These are phyloP conservation scores for Hypoxylon perforatum DNA, from an alignment of 495 filamentous ascomycete species.

Conservation along the genomic window DNA sequence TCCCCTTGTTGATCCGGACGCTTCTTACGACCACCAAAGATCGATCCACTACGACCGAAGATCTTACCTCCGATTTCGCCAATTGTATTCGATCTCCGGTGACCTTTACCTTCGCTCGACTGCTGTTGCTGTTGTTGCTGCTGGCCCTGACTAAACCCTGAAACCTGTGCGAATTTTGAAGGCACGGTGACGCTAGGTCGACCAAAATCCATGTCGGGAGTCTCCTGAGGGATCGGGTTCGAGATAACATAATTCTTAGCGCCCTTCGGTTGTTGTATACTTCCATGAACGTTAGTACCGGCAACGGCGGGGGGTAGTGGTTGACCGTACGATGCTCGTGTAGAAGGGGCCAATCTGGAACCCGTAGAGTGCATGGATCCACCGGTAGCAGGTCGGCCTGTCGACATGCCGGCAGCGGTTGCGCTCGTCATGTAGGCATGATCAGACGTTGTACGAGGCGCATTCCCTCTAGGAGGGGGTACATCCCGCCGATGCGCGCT, in stretches of 20 bases:
- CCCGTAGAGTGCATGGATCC: constrained; percentile 78
- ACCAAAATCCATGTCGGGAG: constrained; percentile 61
- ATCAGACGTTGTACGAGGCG: constrained; percentile 60
- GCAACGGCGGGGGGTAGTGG: constrained; percentile 89
- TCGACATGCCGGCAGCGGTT: constrained; percentile 55
- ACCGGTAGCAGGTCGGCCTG: constrained; percentile 79
- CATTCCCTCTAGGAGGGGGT: constrained; percentile 64
- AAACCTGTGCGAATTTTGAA: constrained; percentile 61
- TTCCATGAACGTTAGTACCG: constrained; percentile 89
- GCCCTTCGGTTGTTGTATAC: constrained; percentile 81
- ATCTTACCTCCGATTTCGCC: constrained; percentile 81
- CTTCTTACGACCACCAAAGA: constrained; percentile 72
- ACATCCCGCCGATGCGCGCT: constrained; percentile 59
- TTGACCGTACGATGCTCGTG: constrained; percentile 88
- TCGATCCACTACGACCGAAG: constrained; percentile 80
- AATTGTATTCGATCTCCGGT: constrained; percentile 91
- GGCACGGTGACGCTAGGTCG: constrained; percentile 69
- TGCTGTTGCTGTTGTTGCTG: constrained; percentile 31
- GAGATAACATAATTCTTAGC: constrained; percentile 82
- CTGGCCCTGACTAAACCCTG: constrained; percentile 52
- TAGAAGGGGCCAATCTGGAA: constrained; percentile 68
- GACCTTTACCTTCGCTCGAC: constrained; percentile 66
- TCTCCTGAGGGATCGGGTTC: constrained; percentile 70
- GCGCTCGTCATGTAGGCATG: constrained; percentile 55
- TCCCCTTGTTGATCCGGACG: constrained; percentile 54